A percentile compares a stretch with the other conserved stretches of the same genome.
These are phyloP conservation scores for Lactuca sativa DNA, from an alignment of 129 eudicot species.

Conservation along the genomic window DNA sequence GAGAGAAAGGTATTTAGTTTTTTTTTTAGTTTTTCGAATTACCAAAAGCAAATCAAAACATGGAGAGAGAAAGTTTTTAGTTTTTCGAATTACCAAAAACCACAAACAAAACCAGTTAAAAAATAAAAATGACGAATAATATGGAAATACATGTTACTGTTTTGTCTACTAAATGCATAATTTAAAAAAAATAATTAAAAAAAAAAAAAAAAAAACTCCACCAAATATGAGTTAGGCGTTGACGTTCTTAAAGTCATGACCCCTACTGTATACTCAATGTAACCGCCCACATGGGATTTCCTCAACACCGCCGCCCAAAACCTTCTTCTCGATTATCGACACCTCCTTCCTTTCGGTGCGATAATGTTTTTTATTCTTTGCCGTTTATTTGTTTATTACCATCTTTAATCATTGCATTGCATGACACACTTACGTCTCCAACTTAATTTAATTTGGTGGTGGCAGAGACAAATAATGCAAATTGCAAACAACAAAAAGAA, in stretches of 20 bases:
- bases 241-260: neutral
- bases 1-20: no score
- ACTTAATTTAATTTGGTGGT: neutral
- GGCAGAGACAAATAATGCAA: no score
- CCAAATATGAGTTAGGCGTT: conserved; percentile 1
- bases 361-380: neutral
- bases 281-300: conserved; percentile 13
- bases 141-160: no score
- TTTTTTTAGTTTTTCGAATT: no score
- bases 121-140: no score
- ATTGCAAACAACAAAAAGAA: no score
- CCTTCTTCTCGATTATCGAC: conserved; percentile 12
- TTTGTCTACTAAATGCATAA: no score
- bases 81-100: no score
- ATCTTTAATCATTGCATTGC: neutral
- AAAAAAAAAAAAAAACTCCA: neutral
- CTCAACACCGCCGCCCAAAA: conserved; percentile 16
- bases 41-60: no score
- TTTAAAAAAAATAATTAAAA: no score
- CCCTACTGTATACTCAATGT: neutral
- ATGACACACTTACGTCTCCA: neutral
- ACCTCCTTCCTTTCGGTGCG: conserved; percentile 8
- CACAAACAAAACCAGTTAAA: no score
- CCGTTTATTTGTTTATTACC: neutral
- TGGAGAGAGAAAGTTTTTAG: no score